These are phyloP conservation scores for Cladophialophora psammophila DNA, from an alignment of 2,329 filamentous ascomycete genomes.

Conservation along the genomic window DNA sequence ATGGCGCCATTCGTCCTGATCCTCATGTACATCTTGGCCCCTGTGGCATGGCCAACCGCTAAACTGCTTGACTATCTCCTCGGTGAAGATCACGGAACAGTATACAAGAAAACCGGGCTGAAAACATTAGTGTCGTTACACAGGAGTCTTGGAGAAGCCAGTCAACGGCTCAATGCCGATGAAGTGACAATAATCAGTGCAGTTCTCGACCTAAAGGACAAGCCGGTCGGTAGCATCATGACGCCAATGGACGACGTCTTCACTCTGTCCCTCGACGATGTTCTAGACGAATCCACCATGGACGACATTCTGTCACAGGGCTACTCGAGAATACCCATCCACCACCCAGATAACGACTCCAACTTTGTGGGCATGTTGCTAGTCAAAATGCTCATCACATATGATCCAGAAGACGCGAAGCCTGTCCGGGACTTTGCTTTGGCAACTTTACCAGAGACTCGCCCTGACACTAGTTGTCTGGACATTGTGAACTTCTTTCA, in stretches of 20 bases:
- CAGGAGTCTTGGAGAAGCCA: constrained; percentile 83
- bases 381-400: constrained; percentile 98
- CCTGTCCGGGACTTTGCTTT: constrained; percentile 89
- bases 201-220: constrained; percentile 94
- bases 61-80: constrained; percentile 93
- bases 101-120: constrained; percentile 97
- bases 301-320: constrained; percentile 90
- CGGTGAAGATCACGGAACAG: constrained; percentile 92
- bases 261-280: constrained; percentile 91
- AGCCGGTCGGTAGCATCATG: constrained; percentile 95
- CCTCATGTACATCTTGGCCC: constrained; percentile 91
- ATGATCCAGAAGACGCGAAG: constrained; percentile 91
- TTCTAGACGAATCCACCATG: constrained; percentile 93
- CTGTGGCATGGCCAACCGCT: constrained; percentile 91
- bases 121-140: constrained; percentile 97
- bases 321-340: constrained; percentile 95
- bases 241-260: constrained; percentile 98
- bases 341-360: constrained; percentile 79
- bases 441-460: constrained; percentile 92
- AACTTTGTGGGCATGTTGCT: constrained; percentile 98
- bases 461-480: constrained; percentile 92
- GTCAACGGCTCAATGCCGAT: constrained; percentile 90
- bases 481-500: constrained; percentile 99
- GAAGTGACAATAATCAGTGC: constrained; percentile 99
- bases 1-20: constrained; percentile 86